Conservation (phyloP, 768 basidiomycete genomes). For the Kwoniella pini region DNA sequence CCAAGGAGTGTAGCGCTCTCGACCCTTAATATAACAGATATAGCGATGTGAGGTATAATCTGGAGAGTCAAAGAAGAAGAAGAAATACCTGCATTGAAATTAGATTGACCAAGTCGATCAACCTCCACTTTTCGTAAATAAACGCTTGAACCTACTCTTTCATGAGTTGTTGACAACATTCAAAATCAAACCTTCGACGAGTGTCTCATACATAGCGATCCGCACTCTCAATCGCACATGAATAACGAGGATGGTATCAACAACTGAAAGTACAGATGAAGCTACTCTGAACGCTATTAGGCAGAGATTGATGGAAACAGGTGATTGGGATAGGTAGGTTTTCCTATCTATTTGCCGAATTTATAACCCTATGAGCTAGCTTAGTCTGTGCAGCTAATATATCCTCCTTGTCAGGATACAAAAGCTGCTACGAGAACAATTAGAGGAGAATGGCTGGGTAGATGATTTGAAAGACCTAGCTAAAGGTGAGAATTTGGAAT, state of each 20-base stretch:
- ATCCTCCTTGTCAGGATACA: conserved; percentile 32
- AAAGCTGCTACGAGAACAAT: conserved; percentile 17
- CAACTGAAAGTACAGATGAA: conserved; percentile 21
- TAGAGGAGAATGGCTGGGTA: conserved; percentile 43
- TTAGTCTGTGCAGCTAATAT: not conserved
- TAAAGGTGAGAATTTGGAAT: conserved; percentile 45
- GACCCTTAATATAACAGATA: not conserved
- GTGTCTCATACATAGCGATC: not conserved
- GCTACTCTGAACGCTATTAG: conserved; percentile 33
- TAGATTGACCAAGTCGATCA: not conserved
- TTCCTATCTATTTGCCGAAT: not conserved
- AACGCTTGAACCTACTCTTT: no score
- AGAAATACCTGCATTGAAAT: not conserved
- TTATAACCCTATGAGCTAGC: no score
- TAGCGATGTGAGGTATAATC: not conserved
- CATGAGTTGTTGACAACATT: no score
- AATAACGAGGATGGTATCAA: conserved; percentile 17
- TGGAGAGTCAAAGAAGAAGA: not conserved
- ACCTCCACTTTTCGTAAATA: not conserved
- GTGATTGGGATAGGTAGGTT: conserved; percentile 45
- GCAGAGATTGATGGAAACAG: conserved; percentile 41
- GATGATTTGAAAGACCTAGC: conserved; percentile 48
- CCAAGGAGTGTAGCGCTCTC: not conserved
- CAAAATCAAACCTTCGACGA: not conserved
- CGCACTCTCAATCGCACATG: not conserved